A percentile compares a stretch with the other conserved stretches of the same genome.
phyloP scores from a whole-genome alignment of 2,329 filamentous ascomycete genomes.

The Alternaria consortialis region DNA sequence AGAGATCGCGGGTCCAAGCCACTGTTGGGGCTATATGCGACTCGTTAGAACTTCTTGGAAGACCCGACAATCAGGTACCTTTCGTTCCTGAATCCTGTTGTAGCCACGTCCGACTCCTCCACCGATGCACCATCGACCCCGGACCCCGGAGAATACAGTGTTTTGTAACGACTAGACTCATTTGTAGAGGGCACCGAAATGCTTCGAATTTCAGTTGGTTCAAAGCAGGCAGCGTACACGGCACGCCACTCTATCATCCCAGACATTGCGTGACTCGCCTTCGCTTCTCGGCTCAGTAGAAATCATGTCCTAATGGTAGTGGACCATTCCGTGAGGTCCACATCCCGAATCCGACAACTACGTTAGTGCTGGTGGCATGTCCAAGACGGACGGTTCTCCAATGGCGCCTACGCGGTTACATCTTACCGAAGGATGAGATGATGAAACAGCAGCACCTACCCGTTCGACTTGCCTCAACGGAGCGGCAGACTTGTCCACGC shows the following conservation, averaged over 20 bases:
- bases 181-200: background rate
- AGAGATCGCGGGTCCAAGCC: background rate
- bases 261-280: background rate
- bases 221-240: background rate
- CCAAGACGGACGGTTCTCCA: constrained; percentile 4
- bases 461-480: constrained; percentile 3
- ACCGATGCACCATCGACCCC: constrained; percentile 9
- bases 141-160: background rate
- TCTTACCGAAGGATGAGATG: constrained; percentile 13
- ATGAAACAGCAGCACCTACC: constrained; percentile 6
- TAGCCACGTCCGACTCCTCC: constrained; percentile 12
- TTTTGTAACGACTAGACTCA: background rate
- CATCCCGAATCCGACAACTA: constrained; percentile 8
- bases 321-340: background rate
- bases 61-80: constrained; percentile 1
- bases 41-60: constrained; percentile 11
- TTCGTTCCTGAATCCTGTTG: constrained; percentile 4
- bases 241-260: background rate
- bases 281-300: background rate
- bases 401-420: constrained; percentile 7
- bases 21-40: constrained; percentile 7
- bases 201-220: background rate
- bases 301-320: background rate
- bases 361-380: constrained; percentile 1
- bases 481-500: background rate